Percentiles rank a stretch among this genome's conserved stretches.
phyloP scores from a whole-genome alignment of 208 protist genomes.

The Vickermania spadyakhi region DNA sequence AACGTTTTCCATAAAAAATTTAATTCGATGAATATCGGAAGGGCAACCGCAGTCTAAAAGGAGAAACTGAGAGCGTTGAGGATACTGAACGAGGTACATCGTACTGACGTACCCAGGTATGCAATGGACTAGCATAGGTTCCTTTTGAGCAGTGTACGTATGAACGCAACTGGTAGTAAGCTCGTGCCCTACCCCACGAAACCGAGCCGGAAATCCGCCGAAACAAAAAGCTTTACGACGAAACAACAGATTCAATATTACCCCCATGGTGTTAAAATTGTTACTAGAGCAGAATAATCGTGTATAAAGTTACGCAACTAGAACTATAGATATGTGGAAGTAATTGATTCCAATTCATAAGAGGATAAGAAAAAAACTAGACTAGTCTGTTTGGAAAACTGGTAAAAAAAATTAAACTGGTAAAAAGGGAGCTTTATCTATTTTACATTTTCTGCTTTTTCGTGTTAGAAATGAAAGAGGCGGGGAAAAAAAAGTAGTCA shows the following conservation, averaged over 20 bases:
- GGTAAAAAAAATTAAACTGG: no score
- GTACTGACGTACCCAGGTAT: conserved; percentile 25
- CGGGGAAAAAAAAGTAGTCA: no score
- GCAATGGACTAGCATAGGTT: conserved; percentile 32
- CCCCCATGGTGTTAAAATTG: conserved; percentile 8
- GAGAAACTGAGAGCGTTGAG: conserved; percentile 15
- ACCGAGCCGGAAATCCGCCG: conserved; percentile 15
- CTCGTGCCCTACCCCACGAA: conserved; percentile 13
- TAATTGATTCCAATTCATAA: no score
- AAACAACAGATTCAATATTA: no score
- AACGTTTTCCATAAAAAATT: conserved; percentile 36
- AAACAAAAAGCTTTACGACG: conserved; percentile 9
- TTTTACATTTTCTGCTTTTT: no score
- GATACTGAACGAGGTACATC: conserved; percentile 35
- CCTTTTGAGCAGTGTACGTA: conserved; percentile 8
- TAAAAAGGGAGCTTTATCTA: no score
- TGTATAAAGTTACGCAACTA: conserved; percentile 11
- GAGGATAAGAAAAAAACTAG: no score
- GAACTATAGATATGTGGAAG: no score
- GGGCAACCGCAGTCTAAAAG: conserved; percentile 37
- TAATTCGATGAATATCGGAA: conserved; percentile 22
- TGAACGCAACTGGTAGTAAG: conserved; percentile 25
- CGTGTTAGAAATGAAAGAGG: no score
- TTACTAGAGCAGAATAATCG: no score
- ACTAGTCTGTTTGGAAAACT: no score